Base-by-base conservation (phyloP, 306 rosid genomes). In the Malus asiatica region DNA sequence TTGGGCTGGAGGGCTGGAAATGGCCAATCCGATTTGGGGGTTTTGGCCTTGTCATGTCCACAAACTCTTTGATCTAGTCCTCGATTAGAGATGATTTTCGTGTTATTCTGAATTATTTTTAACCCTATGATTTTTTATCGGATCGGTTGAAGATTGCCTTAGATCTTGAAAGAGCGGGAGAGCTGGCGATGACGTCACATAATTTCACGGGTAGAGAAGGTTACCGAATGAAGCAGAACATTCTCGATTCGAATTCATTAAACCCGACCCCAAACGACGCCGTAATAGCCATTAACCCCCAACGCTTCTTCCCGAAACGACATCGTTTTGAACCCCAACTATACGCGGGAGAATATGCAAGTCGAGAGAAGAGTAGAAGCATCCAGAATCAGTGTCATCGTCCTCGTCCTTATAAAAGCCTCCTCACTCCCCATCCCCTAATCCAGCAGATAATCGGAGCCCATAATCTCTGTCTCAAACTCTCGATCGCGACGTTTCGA, bases 281-380 rank as follows among this genome's bases (percentile, higher is more conserved):
- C 74, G 61, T 72, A 0, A 52, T 0, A 42, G 12, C 45, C 45
- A 42, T 38, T 7, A 38, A 38, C 6, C 20, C 57, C 57, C 5
- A 2, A 51, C 57, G 1, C 57, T 51, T 8, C 6, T 2, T 11
- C 27, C 25, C 0, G 29, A 11, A 4, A 57, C 48, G 76, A 15
- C 74, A 23, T 1, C 63, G 67, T 59, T 12, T 13, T 20, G 16
- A n/a, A 33, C 14, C 19, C 6, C 6, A 51, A 18, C 19, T 6
- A 16, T 3, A 30, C 59, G 77, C 77, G 70, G 58, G 20, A n/a
- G 29, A 45, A 0, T 20, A 11, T 10, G n/a, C 16, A 4, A 30
- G 4, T 73, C 89, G 27, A 53, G 92, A 86, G 57, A 32, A 42
- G 27, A 12, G 89, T 86, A 78, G 89, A 88, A 88, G 55, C 38